Conservation (phyloP, 148 eudicot species). For the Dianthus caryophyllus region DNA sequence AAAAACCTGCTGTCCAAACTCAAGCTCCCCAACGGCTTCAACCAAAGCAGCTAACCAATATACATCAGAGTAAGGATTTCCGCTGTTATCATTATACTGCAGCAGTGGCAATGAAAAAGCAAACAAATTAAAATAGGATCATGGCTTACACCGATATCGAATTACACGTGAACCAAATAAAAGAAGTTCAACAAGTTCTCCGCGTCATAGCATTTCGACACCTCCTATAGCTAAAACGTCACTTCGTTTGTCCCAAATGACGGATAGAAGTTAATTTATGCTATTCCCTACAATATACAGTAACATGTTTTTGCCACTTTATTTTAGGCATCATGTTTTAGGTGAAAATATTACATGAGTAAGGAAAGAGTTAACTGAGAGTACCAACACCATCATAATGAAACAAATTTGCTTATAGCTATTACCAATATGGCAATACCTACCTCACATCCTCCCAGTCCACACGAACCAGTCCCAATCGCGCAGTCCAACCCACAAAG, state of each 20-base stretch:
- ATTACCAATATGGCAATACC: too few relatives aligned
- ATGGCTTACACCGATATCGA: not conserved
- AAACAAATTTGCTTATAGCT: too few relatives aligned
- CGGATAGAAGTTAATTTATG: not conserved
- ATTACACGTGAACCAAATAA: not conserved
- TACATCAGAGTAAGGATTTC: slow-evolving; percentile 85
- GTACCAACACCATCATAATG: too few relatives aligned
- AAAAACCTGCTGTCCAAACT: slow-evolving; percentile 91
- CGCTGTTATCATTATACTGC: slow-evolving; percentile 93
- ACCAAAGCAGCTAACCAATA: slow-evolving; percentile 92
- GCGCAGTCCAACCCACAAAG: too few relatives aligned
- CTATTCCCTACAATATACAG: not conserved
- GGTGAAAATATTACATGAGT: too few relatives aligned
- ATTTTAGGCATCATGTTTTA: too few relatives aligned
- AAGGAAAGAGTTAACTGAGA: too few relatives aligned
- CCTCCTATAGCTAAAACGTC: not conserved
- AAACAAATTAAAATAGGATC: not conserved
- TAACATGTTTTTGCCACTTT: too few relatives aligned
- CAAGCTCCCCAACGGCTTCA: slow-evolving; percentile 92
- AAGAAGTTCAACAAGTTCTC: not conserved
- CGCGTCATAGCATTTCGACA: not conserved
- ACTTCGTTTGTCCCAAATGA: not conserved
- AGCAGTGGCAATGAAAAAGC: slow-evolving; percentile 9
- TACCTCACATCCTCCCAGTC: too few relatives aligned
- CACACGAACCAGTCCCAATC: too few relatives aligned